phyloP scores from a whole-genome alignment of 495 filamentous ascomycete species.

The Aspergillus nanangensis region DNA sequence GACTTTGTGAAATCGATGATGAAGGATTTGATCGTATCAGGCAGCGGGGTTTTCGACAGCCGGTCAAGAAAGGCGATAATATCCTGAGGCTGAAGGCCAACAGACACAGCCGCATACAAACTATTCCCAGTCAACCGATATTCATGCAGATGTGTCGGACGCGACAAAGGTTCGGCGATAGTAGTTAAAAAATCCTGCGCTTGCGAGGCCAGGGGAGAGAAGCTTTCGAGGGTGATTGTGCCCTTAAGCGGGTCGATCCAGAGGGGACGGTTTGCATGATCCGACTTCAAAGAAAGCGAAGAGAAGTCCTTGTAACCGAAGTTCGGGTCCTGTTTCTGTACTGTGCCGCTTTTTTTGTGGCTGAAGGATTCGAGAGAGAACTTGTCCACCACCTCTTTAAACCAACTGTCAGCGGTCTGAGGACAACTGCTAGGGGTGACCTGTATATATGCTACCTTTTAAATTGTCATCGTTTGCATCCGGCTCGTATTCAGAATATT shows the following conservation, averaged over 20 bases:
- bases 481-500: slow-evolving; percentile 60
- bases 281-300: slow-evolving; percentile 73
- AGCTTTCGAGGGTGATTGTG: slow-evolving; percentile 91
- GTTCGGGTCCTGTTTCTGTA: slow-evolving; percentile 42
- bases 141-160: slow-evolving; percentile 86
- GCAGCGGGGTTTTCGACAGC: slow-evolving; percentile 80
- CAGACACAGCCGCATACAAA: slow-evolving; percentile 90
- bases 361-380: slow-evolving; percentile 56
- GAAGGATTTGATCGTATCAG: slow-evolving; percentile 70
- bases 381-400: slow-evolving; percentile 57
- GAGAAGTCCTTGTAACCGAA: slow-evolving; percentile 77
- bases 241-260: slow-evolving; percentile 86
- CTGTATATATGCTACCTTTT: slow-evolving; percentile 45
- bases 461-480: slow-evolving; percentile 39
- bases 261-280: slow-evolving; percentile 82
- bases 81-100: slow-evolving; percentile 80
- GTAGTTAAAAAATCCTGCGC: slow-evolving; percentile 94
- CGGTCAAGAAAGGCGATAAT: slow-evolving; percentile 85
- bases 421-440: neutral
- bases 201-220: slow-evolving; percentile 76
- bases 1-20: slow-evolving; percentile 81
- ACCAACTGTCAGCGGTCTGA: slow-evolving; percentile 12
- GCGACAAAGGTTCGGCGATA: slow-evolving; percentile 87
- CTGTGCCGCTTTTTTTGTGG: slow-evolving; percentile 28
- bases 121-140: slow-evolving; percentile 89